Evolutionary conservation across 371 early-diverging fungal species (phyloP).

Genomic region (Rhizopus delemar): DNA sequence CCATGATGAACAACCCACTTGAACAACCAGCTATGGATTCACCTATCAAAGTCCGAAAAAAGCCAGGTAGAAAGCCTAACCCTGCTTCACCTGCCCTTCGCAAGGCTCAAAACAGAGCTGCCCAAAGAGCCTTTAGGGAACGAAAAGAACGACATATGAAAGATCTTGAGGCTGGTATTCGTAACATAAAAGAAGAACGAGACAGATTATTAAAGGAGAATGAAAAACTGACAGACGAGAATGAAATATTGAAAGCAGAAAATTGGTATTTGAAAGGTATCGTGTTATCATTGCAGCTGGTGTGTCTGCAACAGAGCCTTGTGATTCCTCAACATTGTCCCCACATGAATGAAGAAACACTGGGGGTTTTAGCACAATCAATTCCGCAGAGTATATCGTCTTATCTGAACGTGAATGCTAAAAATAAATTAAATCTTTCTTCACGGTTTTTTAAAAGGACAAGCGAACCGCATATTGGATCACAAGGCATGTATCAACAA

Average conservation of each 20-base stretch:
- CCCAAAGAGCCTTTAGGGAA: conserved; percentile 79
- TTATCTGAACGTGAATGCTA: conserved; percentile 36
- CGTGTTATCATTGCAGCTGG: conserved; percentile 52
- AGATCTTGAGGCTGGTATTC: conserved; percentile 63
- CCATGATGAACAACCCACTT: neutral
- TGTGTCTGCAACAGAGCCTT: conserved; percentile 40
- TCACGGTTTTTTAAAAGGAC: conserved; percentile 1
- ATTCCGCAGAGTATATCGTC: conserved; percentile 37
- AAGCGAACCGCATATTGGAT: neutral
- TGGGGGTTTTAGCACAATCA: conserved; percentile 31
- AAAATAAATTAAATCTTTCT: conserved; percentile 27
- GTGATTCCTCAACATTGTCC: conserved; percentile 42
- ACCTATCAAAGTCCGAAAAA: conserved; percentile 51
- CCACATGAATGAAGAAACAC: conserved; percentile 33
- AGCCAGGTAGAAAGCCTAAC: conserved; percentile 83
- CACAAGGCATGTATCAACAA: neutral
- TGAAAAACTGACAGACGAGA: conserved; percentile 45
- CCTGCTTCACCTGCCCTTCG: conserved; percentile 68
- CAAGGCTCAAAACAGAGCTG: conserved; percentile 79
- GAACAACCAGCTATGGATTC: neutral
- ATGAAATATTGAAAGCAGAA: conserved; percentile 59
- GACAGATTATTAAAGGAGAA: conserved; percentile 48
- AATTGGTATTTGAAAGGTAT: conserved; percentile 61
- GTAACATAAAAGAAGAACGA: conserved; percentile 57
- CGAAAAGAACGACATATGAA: conserved; percentile 72